phyloP scores from a whole-genome alignment of 768 basidiomycete species.

The Kwoniella pini region DNA sequence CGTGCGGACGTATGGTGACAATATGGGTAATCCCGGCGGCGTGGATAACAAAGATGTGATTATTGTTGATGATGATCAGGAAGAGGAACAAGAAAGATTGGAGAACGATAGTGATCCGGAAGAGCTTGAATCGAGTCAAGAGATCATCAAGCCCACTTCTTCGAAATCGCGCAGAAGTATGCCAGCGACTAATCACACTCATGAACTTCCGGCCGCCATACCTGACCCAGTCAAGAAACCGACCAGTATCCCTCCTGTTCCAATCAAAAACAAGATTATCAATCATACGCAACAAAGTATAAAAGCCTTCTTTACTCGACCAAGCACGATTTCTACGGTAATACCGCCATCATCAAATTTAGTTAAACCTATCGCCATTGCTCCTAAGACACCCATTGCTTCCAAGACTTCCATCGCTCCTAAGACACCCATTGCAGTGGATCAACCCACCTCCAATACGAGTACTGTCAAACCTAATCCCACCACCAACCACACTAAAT shows the following conservation, averaged over 20 bases:
- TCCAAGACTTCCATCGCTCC: no score
- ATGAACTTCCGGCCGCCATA: no score
- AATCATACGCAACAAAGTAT: constrained; percentile 8
- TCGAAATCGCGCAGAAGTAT: not conserved
- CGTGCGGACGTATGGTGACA: constrained; percentile 8
- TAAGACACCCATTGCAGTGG: no score
- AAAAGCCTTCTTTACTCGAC: not conserved
- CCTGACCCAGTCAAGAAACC: no score
- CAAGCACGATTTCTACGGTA: not conserved
- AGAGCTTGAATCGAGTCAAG: not conserved
- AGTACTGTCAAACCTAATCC: no score
- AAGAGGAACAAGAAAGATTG: not conserved
- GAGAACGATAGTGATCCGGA: not conserved
- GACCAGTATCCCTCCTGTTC: not conserved
- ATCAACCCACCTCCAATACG: no score
- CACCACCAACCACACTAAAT: no score
- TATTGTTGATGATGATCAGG: not conserved
- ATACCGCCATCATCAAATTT: no score
- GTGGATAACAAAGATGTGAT: no score
- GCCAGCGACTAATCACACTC: not conserved
- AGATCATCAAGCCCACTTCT: not conserved
- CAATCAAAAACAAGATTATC: not conserved
- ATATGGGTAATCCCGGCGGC: constrained; percentile 1
- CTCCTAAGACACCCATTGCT: no score
- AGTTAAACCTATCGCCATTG: no score